These are phyloP conservation scores for Bipolaris sorokiniana DNA, from an alignment of 2,329 filamentous ascomycete genomes.

Conservation along the genomic window DNA sequence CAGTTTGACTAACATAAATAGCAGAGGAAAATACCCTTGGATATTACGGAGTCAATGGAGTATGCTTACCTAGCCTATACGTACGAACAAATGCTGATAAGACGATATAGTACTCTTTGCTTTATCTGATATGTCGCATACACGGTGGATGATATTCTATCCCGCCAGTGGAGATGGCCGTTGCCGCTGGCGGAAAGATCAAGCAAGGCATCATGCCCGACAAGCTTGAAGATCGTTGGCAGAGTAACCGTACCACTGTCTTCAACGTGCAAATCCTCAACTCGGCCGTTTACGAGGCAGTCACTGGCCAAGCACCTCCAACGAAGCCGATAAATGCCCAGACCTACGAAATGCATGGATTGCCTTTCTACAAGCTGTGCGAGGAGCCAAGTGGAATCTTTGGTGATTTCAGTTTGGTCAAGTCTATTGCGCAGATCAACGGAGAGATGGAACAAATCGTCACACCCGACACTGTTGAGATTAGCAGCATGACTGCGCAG, in stretches of 20 bases:
- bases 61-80: not conserved
- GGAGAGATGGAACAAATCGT: not conserved
- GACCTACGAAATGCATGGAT: conserved; percentile 42
- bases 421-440: conserved; percentile 37
- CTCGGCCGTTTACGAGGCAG: conserved; percentile 38
- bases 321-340: conserved; percentile 44
- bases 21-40: not conserved
- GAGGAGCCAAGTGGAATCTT: conserved; percentile 36
- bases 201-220: conserved; percentile 50
- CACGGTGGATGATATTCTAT: conserved; percentile 53
- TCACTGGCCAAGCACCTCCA: conserved; percentile 49
- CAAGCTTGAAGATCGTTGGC: conserved; percentile 13
- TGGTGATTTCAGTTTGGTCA: conserved; percentile 36
- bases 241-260: conserved; percentile 27
- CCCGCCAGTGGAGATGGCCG: conserved; percentile 37
- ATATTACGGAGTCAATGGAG: not conserved
- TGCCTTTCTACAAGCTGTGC: conserved; percentile 49
- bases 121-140: conserved; percentile 74
- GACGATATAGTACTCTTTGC: conserved; percentile 77
- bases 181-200: conserved; percentile 52
- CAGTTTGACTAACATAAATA: conserved; percentile 56
- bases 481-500: not conserved
- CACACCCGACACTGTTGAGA: not conserved
- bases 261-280: conserved; percentile 54
- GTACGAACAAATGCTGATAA: conserved; percentile 64